These are phyloP conservation scores for Suzukiozyma palmioleophila DNA, from an alignment of 1,139 yeast genomes.

Conservation along the genomic window DNA sequence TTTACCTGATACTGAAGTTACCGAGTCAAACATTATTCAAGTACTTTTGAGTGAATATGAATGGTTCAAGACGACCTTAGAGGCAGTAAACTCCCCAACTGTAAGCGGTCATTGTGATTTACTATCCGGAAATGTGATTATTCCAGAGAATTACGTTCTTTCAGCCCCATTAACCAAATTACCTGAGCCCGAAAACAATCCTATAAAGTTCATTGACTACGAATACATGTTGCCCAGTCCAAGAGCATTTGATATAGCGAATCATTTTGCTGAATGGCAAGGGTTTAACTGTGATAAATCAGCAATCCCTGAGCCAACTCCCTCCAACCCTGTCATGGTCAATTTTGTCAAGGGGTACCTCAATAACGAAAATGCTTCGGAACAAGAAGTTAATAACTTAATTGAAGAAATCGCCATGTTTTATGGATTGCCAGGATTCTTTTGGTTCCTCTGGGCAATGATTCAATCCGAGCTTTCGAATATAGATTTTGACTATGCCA, in stretches of 20 bases:
- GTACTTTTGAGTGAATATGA: slow-evolving; percentile 44
- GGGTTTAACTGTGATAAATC: slow-evolving; percentile 69
- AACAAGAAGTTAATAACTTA: slow-evolving; percentile 25
- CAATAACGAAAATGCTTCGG: slow-evolving; percentile 24
- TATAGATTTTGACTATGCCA: slow-evolving; percentile 69
- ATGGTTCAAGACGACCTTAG: slow-evolving; percentile 46
- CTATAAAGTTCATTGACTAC: slow-evolving; percentile 69
- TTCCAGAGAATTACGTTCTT: slow-evolving; percentile 38
- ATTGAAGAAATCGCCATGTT: slow-evolving; percentile 55
- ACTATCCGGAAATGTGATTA: slow-evolving; percentile 66
- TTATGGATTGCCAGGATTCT: slow-evolving; percentile 80
- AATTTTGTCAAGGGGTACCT: slow-evolving; percentile 54
- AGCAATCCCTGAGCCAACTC: slow-evolving; percentile 53
- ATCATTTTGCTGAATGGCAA: slow-evolving; percentile 85
- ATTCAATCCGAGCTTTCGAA: slow-evolving; percentile 68
- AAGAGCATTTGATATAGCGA: slow-evolving; percentile 79
- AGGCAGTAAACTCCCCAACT: slow-evolving; percentile 43
- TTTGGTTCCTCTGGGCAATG: slow-evolving; percentile 85
- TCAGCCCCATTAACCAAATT: slow-evolving; percentile 12
- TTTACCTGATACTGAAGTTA: slow-evolving; percentile 17
- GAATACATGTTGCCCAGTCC: slow-evolving; percentile 82
- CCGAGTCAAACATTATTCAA: slow-evolving; percentile 30
- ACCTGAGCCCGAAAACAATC: slow-evolving; percentile 32
- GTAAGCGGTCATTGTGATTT: slow-evolving; percentile 73
- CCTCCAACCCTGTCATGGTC: slow-evolving; percentile 41